Evolutionary conservation across 2,329 filamentous ascomycete genomes (phyloP).

Genomic region (Colletotrichum chlorophyti): DNA sequence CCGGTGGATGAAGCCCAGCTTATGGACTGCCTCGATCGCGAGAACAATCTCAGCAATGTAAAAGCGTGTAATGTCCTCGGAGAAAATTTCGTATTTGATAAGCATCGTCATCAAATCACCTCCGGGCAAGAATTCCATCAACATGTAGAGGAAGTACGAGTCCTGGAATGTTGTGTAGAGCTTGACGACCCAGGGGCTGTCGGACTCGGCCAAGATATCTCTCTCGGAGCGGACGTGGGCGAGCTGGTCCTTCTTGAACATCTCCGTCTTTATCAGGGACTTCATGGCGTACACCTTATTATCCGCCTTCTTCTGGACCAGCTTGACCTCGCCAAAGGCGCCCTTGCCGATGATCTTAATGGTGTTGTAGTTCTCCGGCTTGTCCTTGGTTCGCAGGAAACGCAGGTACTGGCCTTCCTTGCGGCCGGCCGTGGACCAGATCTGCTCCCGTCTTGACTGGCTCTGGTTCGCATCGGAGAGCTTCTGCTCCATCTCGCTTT

Average conservation of each 20-base stretch:
- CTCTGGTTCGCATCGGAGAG: constrained; percentile 79
- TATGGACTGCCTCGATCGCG: constrained; percentile 98
- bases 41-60: constrained; percentile 99
- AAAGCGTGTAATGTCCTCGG: constrained; percentile 97
- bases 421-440: constrained; percentile 83
- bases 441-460: constrained; percentile 79
- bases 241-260: constrained; percentile 99
- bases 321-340: constrained; percentile 96
- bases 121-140: constrained; percentile 99
- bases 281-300: constrained; percentile 98
- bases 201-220: constrained; percentile 98
- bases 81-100: constrained; percentile 99
- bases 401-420: constrained; percentile 93
- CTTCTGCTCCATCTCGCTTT: constrained; percentile 89
- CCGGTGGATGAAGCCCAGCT: constrained; percentile 98
- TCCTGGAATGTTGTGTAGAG: constrained; percentile 99
- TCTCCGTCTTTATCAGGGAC: constrained; percentile 97
- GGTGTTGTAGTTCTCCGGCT: constrained; percentile 92
- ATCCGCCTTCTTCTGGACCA: constrained; percentile 95
- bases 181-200: constrained; percentile 99
- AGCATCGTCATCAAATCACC: constrained; percentile 99
- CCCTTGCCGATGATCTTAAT: constrained; percentile 99
- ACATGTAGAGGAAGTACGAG: constrained; percentile 93
- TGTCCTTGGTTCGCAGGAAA: constrained; percentile 91
- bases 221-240: constrained; percentile 97